Evolutionary conservation across 306 rosid species (phyloP), one percentile per base, ranked within the genome.

Genomic region (Calophaca sinica): DNA sequence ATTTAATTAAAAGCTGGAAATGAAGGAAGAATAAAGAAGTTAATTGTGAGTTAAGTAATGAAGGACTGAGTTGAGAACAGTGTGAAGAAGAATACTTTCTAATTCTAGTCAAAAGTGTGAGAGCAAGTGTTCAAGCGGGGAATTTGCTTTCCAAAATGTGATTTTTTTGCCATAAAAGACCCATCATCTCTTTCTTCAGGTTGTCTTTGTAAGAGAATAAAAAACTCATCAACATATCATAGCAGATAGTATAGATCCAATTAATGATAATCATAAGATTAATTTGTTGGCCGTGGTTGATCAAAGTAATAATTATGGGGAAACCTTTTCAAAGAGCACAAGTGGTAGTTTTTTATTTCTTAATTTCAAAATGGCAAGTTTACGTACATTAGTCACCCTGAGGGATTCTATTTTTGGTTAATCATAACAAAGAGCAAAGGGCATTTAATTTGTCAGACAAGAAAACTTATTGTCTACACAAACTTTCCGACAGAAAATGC

Each of bases 1-100:
- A 65, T 14, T 13, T 83, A 20, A 20, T 49, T 70, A 14, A 53
- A 6, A 0, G 70, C 29, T 72, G 61, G 26, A 20, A 20, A 20
- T 75, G 70, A 81, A 76, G 85, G 79, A 86, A 83, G 94, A 91
- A 91, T 91, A 94, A 90, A 93, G 90, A 83, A 86, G 86, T 89
- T 86, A 89, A 94, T 87, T 91, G 96, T 81, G 79, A 79, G 86
- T 75, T 87, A 91, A 93, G 98, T 84, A 89, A 88, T 74, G 84
- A 80, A 83, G 77, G 9, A 68, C 83, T 48, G 84, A 72, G 85
- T 79, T 82, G 49, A 66, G 76, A 72, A 83, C 82, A 73, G 69
- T 88, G 76, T 83, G 79, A 83, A 79, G 88, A 80, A 63, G 96
- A 88, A 83, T 84, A 80, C 86, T 80, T 83, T 69, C 90, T 42